phyloP scores from a whole-genome alignment of 2,329 filamentous ascomycete genomes.

The Xylariaceae sp. region DNA sequence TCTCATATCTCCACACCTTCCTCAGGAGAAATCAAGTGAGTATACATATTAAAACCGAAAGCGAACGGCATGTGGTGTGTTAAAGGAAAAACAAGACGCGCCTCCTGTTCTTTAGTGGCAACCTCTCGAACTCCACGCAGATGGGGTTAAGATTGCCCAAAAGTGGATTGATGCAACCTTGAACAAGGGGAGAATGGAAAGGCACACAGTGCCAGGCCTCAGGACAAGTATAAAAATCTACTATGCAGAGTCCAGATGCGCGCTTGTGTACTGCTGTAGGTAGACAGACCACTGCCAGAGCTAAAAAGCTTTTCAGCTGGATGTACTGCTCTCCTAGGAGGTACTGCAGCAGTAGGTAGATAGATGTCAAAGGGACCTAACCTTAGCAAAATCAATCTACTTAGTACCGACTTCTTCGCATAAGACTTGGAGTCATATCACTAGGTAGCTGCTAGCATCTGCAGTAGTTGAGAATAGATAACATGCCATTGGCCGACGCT shows the following conservation, averaged over 20 bases:
- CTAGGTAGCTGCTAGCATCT: constrained; percentile 14
- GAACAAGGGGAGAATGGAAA: neutral
- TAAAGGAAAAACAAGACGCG: too few species aligned
- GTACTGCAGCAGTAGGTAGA: too few species aligned
- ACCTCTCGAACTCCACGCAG: neutral
- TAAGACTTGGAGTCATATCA: constrained; percentile 16
- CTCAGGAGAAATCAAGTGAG: neutral
- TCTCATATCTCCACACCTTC: too few species aligned
- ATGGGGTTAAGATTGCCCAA: constrained; percentile 1
- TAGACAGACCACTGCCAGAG: too few species aligned
- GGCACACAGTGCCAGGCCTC: constrained; percentile 2
- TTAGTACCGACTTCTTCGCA: too few species aligned
- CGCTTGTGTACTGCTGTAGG: too few species aligned
- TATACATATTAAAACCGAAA: neutral
- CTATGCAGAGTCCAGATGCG: too few species aligned
- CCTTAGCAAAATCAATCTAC: constrained; percentile 12
- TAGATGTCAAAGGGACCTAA: too few species aligned
- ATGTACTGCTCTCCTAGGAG: too few species aligned
- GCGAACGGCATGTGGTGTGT: neutral
- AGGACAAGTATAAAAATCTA: too few species aligned
- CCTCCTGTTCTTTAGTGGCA: too few species aligned
- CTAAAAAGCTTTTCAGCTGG: too few species aligned
- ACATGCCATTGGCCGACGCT: constrained; percentile 8
- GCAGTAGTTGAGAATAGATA: constrained; percentile 13
- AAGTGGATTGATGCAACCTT: constrained; percentile 1